Conservation (phyloP, 495 filamentous ascomycete genomes). For the Pyrenula aspistea region DNA sequence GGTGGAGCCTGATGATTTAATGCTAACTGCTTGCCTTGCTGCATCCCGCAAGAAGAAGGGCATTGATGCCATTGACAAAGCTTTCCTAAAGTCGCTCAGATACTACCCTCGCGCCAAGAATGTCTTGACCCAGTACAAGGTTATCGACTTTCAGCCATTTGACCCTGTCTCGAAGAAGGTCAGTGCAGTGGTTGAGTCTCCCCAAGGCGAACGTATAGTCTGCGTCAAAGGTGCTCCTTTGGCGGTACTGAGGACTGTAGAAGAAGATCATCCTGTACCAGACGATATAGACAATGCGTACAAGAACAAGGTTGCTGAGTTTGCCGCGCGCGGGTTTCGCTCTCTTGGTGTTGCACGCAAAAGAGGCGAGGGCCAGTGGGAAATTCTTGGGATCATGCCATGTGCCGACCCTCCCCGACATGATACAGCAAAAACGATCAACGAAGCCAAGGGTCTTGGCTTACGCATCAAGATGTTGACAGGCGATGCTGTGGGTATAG, state of each 20-base stretch:
- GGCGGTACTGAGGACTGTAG: constrained; percentile 70
- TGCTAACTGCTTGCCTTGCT: constrained; percentile 83
- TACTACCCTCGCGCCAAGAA: constrained; percentile 68
- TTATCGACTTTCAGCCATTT: constrained; percentile 75
- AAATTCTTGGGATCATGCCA: constrained; percentile 90
- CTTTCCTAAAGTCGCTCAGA: constrained; percentile 74
- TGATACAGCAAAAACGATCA: constrained; percentile 82
- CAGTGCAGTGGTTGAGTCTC: constrained; percentile 68
- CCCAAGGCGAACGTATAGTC: constrained; percentile 65
- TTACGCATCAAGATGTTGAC: constrained; percentile 94
- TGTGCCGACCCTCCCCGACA: constrained; percentile 85
- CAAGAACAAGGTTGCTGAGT: constrained; percentile 82
- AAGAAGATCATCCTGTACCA: constrained; percentile 65
- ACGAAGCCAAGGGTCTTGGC: constrained; percentile 78
- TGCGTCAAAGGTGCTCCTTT: constrained; percentile 89
- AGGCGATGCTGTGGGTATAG: constrained; percentile 89
- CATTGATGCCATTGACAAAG: constrained; percentile 91
- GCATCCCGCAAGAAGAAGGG: constrained; percentile 90
- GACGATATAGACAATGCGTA: constrained; percentile 65
- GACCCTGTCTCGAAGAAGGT: constrained; percentile 95
- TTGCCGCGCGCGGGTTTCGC: constrained; percentile 83
- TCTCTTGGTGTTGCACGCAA: constrained; percentile 86
- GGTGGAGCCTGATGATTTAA: constrained; percentile 70
- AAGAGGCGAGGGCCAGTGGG: constrained; percentile 63
- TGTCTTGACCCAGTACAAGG: constrained; percentile 62